Conservation (phyloP, 768 basidiomycete species). For the Boletus reticuloceps region DNA sequence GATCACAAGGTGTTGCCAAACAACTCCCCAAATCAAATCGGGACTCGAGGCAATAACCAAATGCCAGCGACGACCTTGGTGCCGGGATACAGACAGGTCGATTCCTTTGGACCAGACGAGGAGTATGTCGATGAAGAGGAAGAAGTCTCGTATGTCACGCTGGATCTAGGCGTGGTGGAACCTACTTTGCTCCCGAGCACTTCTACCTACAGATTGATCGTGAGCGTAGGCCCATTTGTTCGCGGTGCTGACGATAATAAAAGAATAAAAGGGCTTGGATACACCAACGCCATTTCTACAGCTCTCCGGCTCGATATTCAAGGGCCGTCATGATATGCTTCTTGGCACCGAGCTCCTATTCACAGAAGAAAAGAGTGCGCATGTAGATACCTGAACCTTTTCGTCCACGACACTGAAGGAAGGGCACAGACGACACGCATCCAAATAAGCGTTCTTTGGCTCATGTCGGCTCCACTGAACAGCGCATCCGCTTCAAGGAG, state of each 20-base stretch:
- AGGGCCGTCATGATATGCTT: constrained; percentile 63
- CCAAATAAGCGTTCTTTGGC: constrained; percentile 48
- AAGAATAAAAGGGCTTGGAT: constrained; percentile 59
- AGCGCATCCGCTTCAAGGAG: constrained; percentile 72
- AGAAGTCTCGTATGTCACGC: constrained; percentile 64
- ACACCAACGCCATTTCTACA: constrained; percentile 77
- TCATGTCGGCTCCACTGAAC: constrained; percentile 60
- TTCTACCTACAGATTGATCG: constrained; percentile 69
- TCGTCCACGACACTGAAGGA: not conserved
- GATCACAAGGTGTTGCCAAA: constrained; percentile 25
- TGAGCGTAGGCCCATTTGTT: constrained; percentile 33
- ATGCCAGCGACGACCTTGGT: constrained; percentile 35
- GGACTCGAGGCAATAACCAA: not conserved
- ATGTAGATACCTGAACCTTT: not conserved
- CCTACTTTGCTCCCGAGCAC: constrained; percentile 74
- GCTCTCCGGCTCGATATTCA: constrained; percentile 70
- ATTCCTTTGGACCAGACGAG: constrained; percentile 63
- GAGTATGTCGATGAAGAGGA: constrained; percentile 57
- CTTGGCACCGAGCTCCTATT: constrained; percentile 79
- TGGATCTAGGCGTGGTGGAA: constrained; percentile 71
- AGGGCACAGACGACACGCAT: constrained; percentile 41
- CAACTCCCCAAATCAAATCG: constrained; percentile 1
- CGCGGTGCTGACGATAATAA: not conserved
- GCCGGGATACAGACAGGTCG: constrained; percentile 66
- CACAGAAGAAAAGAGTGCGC: constrained; percentile 60